Conservation (phyloP, 164 flowering plant genomes). For the Umbilicus rupestris region DNA sequence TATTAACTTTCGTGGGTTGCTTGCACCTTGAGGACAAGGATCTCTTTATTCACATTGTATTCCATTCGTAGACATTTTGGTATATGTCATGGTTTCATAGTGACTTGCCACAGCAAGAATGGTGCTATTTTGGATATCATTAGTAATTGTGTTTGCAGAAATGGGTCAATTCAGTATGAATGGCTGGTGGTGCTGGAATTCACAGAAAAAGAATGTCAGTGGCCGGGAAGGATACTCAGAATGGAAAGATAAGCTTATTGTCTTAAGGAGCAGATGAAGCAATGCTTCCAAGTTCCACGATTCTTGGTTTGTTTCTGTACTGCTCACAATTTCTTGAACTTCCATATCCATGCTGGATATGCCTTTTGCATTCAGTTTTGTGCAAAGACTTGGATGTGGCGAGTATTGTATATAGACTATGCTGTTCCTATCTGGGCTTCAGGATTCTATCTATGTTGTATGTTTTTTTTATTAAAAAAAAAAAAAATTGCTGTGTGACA, state of each 20-base stretch:
- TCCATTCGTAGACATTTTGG: not conserved
- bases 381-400: no score
- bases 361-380: no score
- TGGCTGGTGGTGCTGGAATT: conserved; percentile 82
- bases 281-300: conserved; percentile 58
- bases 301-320: not conserved
- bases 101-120: conserved; percentile 37
- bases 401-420: no score
- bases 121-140: conserved; percentile 34
- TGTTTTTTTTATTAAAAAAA: no score
- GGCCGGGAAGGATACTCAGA: conserved; percentile 61
- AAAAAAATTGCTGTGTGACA: no score
- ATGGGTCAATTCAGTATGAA: conserved; percentile 55
- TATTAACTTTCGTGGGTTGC: no score
- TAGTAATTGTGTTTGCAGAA: conserved; percentile 38
- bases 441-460: conserved; percentile 4
- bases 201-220: conserved; percentile 97
- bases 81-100: not conserved
- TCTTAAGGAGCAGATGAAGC: conserved; percentile 98
- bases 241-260: conserved; percentile 63
- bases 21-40: no score
- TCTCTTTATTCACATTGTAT: not conserved
- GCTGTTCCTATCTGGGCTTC: not conserved
- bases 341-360: no score
- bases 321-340: no score